Base-by-base conservation (phyloP, 2,329 filamentous ascomycete genomes). In the Sporothrix euskadiensis region DNA sequence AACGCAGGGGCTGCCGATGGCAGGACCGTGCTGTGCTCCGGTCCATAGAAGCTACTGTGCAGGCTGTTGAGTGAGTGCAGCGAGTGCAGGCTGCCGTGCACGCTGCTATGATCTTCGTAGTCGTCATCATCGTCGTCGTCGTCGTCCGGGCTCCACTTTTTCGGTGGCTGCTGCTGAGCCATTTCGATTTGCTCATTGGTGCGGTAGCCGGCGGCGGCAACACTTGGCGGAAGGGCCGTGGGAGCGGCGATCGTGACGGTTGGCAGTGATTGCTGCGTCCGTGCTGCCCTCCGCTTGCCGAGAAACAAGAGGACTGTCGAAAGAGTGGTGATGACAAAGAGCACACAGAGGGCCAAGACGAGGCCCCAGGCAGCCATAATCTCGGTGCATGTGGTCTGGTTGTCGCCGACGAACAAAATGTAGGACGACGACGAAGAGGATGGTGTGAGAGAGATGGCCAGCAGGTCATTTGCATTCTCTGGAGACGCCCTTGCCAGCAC, bases 331-430 rank as follows among this genome's bases (percentile, higher is more conserved):
- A 92, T 86, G 75, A 88, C 86, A 78, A 92, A 93, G 49, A 93
- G 83, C 59, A 92, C 87, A 80, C 90, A 94, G 69, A 97, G 87
- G 4, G 90, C 90, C 81, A 97, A 94, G 80, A 89, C 88, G 74
- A 97, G 82, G 0, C 94, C 94, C 94, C 94, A 97, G 76, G 96
- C 88, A 19, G 92, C 89, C 86, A 97, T 97, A 81, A 94, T 90
- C 84, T 96, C 90, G 79, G 90, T 89, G 84, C 94, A 98, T 72
- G 92, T 92, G 22, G 87, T 81, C 80, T 85, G 85, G 77, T 85
- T 85, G 4, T 84, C 83, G 72, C 85, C 84, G 30, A 86, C 84
- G 81, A 87, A 87, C 61, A 83, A 79, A 71, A 85, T 80, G 78
- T 84, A 85, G 75, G 82, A 83, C 47, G 80, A 73, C 19, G 75